Evolutionary conservation across 495 filamentous ascomycete genomes (phyloP), one percentile per base, ranked within the genome.

Genomic region (Staphylotrichum tortipilum): DNA sequence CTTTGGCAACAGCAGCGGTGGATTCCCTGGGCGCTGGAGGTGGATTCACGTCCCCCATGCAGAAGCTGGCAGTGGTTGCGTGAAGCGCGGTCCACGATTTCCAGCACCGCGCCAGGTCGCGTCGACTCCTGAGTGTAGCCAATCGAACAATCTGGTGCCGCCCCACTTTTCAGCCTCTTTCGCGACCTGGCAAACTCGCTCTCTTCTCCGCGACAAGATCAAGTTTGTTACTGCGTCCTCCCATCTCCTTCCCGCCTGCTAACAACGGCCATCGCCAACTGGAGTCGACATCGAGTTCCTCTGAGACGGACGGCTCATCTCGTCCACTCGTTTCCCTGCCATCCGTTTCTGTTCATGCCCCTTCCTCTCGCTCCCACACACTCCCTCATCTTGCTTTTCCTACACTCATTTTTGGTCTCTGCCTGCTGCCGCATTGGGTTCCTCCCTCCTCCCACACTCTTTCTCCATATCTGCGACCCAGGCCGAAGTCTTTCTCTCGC

Each of bases 121-220:
- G n/a, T n/a, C n/a, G n/a, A n/a, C n/a, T n/a, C n/a, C n/a, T n/a
- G n/a, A n/a, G n/a, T n/a, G n/a, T n/a, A n/a, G n/a, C n/a, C n/a
- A n/a, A n/a, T n/a, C n/a, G n/a, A n/a, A n/a, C n/a, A n/a, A n/a
- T 7, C 15, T 9, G 22, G 9, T 11, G n/a, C 33, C 41, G 50
- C 57, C 57, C 52, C 54, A 39, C 43, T 57, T 49, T 24, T 47
- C 47, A 49, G 46, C 54, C 51, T 39, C 33, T 36, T 50, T 29
- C 24, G 9, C 24, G 31, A 2, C 8, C 12, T 1, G 19, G 15
- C 43, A 29, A 40, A 35, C 45, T 41, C 33, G 7, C 2, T 3
- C 0, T 2, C 3, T 9, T 42, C 58, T 58, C 58, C 36, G 7
- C 14, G 1, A 22, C 31, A 34, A 54, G 59, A 57, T 64, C 9